These are phyloP conservation scores for Pseudogymnoascus sp. DNA, from an alignment of 2,329 filamentous ascomycete species.

Conservation along the genomic window DNA sequence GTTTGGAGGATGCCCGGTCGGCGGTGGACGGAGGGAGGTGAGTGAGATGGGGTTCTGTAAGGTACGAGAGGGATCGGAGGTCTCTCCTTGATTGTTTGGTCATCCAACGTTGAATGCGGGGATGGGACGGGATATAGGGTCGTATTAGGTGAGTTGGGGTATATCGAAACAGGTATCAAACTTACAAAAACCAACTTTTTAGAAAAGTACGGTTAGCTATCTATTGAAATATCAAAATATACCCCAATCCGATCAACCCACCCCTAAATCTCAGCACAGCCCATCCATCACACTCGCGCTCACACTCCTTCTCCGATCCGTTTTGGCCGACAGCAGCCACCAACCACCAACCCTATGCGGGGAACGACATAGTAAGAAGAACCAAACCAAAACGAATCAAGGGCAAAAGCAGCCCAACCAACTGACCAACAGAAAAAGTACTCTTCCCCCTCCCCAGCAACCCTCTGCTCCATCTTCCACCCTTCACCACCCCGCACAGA, in stretches of 20 bases:
- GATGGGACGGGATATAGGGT: neutral
- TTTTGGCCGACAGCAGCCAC: neutral
- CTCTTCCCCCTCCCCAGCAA: neutral
- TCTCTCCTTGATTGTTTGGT: neutral
- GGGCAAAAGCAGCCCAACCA: neutral
- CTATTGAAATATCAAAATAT: neutral
- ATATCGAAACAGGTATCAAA: neutral
- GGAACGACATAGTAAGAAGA: neutral
- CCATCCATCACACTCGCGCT: neutral
- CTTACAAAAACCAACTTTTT: neutral
- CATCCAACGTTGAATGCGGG: neutral
- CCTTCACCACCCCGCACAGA: neutral
- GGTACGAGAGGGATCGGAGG: neutral
- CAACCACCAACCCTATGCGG: neutral
- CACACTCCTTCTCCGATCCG: neutral
- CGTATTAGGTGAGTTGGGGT: neutral
- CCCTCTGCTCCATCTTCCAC: neutral
- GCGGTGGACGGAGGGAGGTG: neutral
- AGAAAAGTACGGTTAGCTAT: neutral
- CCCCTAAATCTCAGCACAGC: neutral
- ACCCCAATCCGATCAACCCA: neutral
- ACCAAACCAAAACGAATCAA: neutral
- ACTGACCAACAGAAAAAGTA: neutral
- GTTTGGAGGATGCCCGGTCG: neutral
- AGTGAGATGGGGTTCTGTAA: neutral